Base-by-base conservation (phyloP, 768 basidiomycete species). In the Lentinula raphanica region DNA sequence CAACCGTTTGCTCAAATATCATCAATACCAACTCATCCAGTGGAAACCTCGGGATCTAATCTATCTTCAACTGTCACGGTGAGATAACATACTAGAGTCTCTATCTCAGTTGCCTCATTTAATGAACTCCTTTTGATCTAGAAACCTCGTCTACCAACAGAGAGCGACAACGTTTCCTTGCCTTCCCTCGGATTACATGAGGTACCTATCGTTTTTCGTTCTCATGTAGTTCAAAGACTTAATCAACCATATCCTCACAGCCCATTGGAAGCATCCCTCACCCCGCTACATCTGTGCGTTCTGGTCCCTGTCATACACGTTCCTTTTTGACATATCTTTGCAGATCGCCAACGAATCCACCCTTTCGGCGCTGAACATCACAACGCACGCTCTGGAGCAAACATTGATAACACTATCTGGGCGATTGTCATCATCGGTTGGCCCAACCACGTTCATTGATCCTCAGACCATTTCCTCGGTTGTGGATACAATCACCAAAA, bases 401-500 rank as follows among this genome's bases (percentile, higher is more conserved):
- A 76, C 83, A 9, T 74, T 91, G 35, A 74, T 74, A 28, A 65
- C 67, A 19, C 72, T 90, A 29, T 81, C 86, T 3, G 66, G 76
- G 28, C 79, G 79, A 66, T 68, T 90, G 49, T 68, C 71, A 28
- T 61, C 70, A 12, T 68, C 83, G n/a, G 74, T 82, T 5, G 66
- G 70, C n/a, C 68, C 67, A 31, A 64, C 70, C 8, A 61, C 62
- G 38, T 56, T 74, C 19, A 42, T 75, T 54, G 86, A 90, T 64
- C 74, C 77, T 31, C 51, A 64, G 23, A 72, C 78, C 4, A 79
- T 92, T 49, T 79, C 77, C 39, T 69, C 72, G 46, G 81, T 80
- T 15, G 87, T 88, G n/a, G 87, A 90, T 61, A 80, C 86, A 1
- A 86, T 92, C 29, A 69, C 72, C 42, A 88, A 88, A 66, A 82